Base-by-base conservation (phyloP, 371 early-diverging fungal species). In the Mucor velutinosus region DNA sequence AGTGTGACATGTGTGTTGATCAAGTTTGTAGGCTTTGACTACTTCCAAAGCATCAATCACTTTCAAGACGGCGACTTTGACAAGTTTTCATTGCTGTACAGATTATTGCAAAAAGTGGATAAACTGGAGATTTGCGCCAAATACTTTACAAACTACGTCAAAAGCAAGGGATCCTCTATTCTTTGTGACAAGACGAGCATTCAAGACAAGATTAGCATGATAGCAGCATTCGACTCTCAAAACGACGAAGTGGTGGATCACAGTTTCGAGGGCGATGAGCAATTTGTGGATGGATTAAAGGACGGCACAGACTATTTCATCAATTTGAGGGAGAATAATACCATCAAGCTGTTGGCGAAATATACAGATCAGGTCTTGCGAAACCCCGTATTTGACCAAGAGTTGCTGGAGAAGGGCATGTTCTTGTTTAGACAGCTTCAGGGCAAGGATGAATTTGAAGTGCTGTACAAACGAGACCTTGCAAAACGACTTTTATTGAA, bases 391-490 rank as follows among this genome's bases (percentile, higher is more conserved):
- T 69, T 79, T 62, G 82, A 81, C 33, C 74, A 79, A 29, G 70
- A 60, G 0, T 35, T 64, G 7, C 21, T 81, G 25, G 79, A 79
- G 21, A 72, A 75, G 41, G 70, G 64, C 61, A 77, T 81, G 69
- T 58, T 65, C n/a, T 47, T 79, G 4, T 81, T 81, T 55, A 66
- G 73, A 65, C 70, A 66, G 19, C 29, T 69, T 14, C 63, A 67
- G 74, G 80, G 92, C 66, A 98, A 97, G 72, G 97, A 97, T 74
- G 84, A 93, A 19, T 99, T 98, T 71, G 97, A 97, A 73, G 92
- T 92, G 7, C 93, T 95, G 65, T 98, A 97, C 76, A 95, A 95
- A 65, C 88, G 91, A 21, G 94, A 94, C 71, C 79, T 99, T 43
- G 95, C 98, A 32, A 95, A 93, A 69, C 86, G 99, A 23, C 78